These are phyloP conservation scores for Nicotiana rustica DNA, from an alignment of 305 asterid genomes.

Conservation along the genomic window DNA sequence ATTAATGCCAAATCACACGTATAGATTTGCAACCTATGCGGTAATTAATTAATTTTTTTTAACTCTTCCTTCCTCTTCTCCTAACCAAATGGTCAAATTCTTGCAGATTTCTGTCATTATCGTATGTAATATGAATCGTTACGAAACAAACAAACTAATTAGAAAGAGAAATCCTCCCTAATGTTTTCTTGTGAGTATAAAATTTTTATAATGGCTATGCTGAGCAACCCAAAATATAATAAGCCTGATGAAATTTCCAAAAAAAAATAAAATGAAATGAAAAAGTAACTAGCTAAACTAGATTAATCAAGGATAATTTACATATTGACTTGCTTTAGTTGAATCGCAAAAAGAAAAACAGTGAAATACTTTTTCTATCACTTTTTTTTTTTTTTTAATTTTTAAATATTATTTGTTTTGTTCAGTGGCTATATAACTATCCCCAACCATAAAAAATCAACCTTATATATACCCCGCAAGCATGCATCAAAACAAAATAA, in stretches of 20 bases:
- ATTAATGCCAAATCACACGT: too few species aligned
- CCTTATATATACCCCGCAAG: background rate
- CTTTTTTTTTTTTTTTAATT: background rate
- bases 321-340: background rate
- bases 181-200: background rate
- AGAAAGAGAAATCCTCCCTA: background rate
- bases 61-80: background rate
- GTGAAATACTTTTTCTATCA: background rate
- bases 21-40: too few species aligned
- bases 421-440: background rate
- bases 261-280: background rate
- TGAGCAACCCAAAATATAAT: background rate
- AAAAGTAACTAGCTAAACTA: slow-evolving; percentile 23
- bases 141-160: background rate
- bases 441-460: background rate
- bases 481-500: slow-evolving; percentile 24
- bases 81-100: background rate
- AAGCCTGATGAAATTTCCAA: background rate
- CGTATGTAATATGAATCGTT: background rate
- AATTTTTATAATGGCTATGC: background rate
- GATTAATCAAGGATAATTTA: slow-evolving; percentile 32
- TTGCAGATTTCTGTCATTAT: background rate
- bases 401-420: background rate
- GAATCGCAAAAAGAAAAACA: background rate
- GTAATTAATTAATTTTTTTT: too few species aligned